These are phyloP conservation scores for Globisporangium okanoganense DNA, from an alignment of 352 stramenopile species.

Conservation along the genomic window DNA sequence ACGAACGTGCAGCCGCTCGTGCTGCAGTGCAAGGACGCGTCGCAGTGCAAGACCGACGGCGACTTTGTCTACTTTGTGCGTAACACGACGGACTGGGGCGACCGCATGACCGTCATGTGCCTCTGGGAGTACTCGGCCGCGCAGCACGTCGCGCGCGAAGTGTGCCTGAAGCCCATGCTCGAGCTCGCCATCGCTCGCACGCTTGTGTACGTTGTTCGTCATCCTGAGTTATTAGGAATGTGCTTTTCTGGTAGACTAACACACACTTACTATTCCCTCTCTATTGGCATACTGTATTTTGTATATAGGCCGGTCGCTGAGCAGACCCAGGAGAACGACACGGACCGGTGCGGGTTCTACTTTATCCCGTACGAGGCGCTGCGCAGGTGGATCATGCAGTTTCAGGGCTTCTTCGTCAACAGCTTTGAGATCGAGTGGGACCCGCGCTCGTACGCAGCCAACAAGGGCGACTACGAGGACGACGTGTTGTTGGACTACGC, in stretches of 20 bases:
- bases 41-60: conserved; percentile 46
- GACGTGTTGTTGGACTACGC: conserved; percentile 62
- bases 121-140: conserved; percentile 68
- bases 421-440: conserved; percentile 77
- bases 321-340: conserved; percentile 71
- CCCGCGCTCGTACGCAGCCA: conserved; percentile 58
- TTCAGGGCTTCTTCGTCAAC: conserved; percentile 82
- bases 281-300: neutral
- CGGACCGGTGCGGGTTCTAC: conserved; percentile 76
- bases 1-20: conserved; percentile 71
- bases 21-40: conserved; percentile 53
- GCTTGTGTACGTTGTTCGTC: conserved; percentile 33
- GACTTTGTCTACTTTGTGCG: conserved; percentile 76
- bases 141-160: conserved; percentile 40
- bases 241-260: neutral
- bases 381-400: conserved; percentile 72
- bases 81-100: conserved; percentile 79
- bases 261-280: neutral
- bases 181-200: conserved; percentile 62
- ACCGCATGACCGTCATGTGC: conserved; percentile 82
- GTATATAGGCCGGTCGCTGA: conserved; percentile 34
- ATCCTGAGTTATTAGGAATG: neutral
- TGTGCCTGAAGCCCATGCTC: conserved; percentile 75
- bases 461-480: conserved; percentile 40
- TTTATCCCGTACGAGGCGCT: conserved; percentile 80